phyloP scores from a whole-genome alignment of 148 eudicot genomes.

The Heliamphora exappendiculata region DNA sequence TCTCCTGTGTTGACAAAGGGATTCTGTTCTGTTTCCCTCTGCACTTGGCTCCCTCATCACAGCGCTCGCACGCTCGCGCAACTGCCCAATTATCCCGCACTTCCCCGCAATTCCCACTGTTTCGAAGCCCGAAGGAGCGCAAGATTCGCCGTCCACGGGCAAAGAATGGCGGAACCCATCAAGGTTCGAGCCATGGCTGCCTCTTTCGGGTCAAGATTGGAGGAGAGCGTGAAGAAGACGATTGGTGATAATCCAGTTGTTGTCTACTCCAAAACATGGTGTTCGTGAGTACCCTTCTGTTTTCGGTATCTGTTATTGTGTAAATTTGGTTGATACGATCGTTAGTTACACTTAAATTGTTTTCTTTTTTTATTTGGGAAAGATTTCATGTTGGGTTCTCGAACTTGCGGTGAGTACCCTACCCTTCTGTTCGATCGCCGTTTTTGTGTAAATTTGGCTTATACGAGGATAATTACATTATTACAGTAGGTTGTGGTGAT shows the following conservation, averaged over 20 bases:
- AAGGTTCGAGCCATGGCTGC: constrained; percentile 45
- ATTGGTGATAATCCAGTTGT: constrained; percentile 73
- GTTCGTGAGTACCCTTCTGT: constrained; percentile 54
- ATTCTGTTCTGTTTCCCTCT: constrained; percentile 1
- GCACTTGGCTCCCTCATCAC: constrained; percentile 1
- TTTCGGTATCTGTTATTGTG: background rate
- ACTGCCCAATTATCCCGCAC: background rate
- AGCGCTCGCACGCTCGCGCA: background rate
- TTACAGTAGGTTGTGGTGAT: no score
- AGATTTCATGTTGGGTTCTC: constrained; percentile 14
- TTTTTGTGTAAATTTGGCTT: no score
- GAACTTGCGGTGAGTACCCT: constrained; percentile 8
- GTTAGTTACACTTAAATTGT: background rate
- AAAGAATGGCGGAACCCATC: background rate
- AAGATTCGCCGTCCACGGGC: constrained; percentile 13
- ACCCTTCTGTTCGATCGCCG: no score
- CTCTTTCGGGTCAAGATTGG: constrained; percentile 69
- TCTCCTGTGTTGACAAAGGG: constrained; percentile 6
- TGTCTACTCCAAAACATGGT: constrained; percentile 90
- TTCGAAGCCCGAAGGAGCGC: constrained; percentile 6
- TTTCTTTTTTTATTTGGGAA: background rate
- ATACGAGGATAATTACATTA: no score
- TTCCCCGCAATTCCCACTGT: background rate
- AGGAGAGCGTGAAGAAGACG: constrained; percentile 69
- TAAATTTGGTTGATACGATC: background rate